phyloP scores from a whole-genome alignment of 768 basidiomycete genomes.

The Boletus subparvulus region DNA sequence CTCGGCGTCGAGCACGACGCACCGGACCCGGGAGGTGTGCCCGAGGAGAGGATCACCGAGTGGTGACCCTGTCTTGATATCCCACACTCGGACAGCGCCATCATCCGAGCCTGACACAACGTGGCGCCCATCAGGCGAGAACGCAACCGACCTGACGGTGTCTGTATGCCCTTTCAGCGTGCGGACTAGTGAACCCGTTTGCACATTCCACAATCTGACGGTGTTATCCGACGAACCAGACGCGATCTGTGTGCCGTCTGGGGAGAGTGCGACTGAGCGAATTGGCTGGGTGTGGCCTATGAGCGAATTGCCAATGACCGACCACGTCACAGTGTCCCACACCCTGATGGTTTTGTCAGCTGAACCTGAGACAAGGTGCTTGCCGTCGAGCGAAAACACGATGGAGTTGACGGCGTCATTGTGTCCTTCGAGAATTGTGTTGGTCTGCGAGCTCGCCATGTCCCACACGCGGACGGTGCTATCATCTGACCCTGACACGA shows the following conservation, averaged over 20 bases:
- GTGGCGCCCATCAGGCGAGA: background rate
- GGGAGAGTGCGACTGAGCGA: background rate
- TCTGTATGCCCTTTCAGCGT: background rate
- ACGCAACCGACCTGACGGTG: background rate
- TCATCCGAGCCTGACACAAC: background rate
- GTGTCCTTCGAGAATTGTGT: background rate
- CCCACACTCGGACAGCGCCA: background rate
- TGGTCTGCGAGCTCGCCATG: background rate
- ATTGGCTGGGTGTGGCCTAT: background rate
- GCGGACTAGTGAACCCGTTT: too few species aligned
- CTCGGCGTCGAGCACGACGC: background rate
- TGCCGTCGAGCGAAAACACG: constrained; percentile 3
- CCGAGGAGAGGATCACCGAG: background rate
- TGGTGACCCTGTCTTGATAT: background rate
- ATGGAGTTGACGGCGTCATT: background rate
- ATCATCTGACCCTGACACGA: background rate
- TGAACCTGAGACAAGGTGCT: constrained; percentile 5
- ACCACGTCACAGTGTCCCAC: background rate
- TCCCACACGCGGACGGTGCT: background rate
- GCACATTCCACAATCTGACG: background rate
- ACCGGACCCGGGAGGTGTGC: background rate
- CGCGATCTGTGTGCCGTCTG: background rate
- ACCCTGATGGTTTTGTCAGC: background rate
- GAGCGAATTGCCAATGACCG: background rate
- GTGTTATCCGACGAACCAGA: background rate